phyloP scores from a whole-genome alignment of 257 asterid species.

The Orobanche coerulescens region DNA sequence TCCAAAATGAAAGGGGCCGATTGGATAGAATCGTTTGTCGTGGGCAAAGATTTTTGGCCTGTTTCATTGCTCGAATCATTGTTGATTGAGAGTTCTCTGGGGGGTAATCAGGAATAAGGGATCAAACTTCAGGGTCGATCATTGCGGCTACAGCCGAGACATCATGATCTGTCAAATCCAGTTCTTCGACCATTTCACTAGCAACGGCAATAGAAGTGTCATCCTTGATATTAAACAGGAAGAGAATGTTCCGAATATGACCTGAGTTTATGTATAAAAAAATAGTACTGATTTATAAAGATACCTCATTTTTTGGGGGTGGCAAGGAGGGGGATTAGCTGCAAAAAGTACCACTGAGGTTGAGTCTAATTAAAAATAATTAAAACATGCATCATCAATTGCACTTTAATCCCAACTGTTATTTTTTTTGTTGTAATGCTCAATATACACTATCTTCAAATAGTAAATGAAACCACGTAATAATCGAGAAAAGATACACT shows the following conservation, averaged over 20 bases:
- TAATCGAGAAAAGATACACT: slow-evolving; percentile 95
- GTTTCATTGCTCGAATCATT: slow-evolving; percentile 25
- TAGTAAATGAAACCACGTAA: neutral
- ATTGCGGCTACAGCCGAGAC: slow-evolving; percentile 78
- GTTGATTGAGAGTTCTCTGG: slow-evolving; percentile 38
- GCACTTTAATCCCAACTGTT: no score
- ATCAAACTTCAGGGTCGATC: slow-evolving; percentile 75
- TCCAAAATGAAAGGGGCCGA: slow-evolving; percentile 48
- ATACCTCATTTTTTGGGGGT: neutral
- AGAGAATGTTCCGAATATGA: slow-evolving; percentile 78
- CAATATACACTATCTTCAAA: neutral
- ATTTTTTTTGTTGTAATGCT: neutral
- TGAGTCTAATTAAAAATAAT: neutral
- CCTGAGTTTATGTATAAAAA: slow-evolving; percentile 35
- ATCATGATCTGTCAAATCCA: slow-evolving; percentile 84
- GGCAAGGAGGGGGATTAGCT: no score
- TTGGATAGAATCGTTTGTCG: slow-evolving; percentile 33
- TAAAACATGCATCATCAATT: no score
- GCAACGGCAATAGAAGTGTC: slow-evolving; percentile 95
- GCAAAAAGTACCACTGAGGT: neutral
- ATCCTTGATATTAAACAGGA: slow-evolving; percentile 81
- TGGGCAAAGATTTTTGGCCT: slow-evolving; percentile 34
- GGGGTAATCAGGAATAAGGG: slow-evolving; percentile 71
- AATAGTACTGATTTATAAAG: neutral
- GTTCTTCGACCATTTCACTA: slow-evolving; percentile 98